A percentile compares a stretch with the other conserved stretches of the same genome.
These are phyloP conservation scores for Penicillium ochrochloron DNA, from an alignment of 495 filamentous ascomycete genomes.

Conservation along the genomic window DNA sequence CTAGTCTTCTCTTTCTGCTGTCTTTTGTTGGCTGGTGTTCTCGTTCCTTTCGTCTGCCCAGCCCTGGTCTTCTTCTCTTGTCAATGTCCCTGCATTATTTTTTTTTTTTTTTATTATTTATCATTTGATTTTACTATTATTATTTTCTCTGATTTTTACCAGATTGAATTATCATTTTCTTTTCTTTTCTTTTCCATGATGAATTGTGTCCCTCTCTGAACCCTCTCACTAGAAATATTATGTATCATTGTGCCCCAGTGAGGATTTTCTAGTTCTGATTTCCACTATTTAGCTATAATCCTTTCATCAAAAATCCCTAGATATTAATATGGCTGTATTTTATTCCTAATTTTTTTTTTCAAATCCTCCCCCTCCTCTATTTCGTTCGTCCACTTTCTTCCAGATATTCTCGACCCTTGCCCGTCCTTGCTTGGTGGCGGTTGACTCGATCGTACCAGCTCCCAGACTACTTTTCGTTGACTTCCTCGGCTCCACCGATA, in stretches of 20 bases:
- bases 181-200: not conserved
- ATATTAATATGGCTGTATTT: not conserved
- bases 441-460: conserved; percentile 30
- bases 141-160: conserved; percentile 10
- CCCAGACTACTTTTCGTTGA: not conserved
- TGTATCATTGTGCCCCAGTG: not conserved
- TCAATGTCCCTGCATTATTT: conserved; percentile 24
- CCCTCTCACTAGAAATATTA: not conserved
- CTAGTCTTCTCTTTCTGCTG: conserved; percentile 2
- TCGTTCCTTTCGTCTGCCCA: no score
- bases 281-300: not conserved
- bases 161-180: no score
- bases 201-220: not conserved
- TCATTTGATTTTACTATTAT: conserved; percentile 4
- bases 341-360: not conserved
- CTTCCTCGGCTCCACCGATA: conserved; percentile 11
- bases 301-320: not conserved
- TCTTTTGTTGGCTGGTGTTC: not conserved
- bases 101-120: conserved; percentile 13
- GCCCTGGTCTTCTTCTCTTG: no score
- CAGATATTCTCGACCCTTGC: conserved; percentile 1
- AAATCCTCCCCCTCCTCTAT: not conserved
- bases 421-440: conserved; percentile 38
- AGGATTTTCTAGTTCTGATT: not conserved
- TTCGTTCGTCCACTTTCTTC: not conserved